Base-by-base conservation (phyloP, 495 filamentous ascomycete species). In the Apiosordaria backusii region DNA sequence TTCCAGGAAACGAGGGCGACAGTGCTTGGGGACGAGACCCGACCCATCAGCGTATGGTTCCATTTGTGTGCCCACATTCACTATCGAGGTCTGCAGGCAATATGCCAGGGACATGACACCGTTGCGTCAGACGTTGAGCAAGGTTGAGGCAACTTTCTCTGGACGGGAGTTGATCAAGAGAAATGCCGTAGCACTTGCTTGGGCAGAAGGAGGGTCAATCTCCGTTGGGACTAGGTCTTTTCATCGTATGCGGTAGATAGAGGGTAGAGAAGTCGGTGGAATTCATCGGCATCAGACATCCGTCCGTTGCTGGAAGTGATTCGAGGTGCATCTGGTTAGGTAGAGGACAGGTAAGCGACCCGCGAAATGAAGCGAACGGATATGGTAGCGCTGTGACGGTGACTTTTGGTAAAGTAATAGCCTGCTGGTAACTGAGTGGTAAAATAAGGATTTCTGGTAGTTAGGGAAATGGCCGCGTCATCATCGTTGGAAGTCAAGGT, bases 1-100 rank as follows among this genome's bases (percentile, higher is more conserved):
- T 64, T 70, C 65, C 68, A 61, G 65, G 68, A 65, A 61, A 57
- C 25, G n/a, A 58, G 65, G 50, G 45, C 60, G 62, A 65, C 65
- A 60, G 24, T 29, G 40, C 57, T 55, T 13, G 23, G 27, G 26
- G 27, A 27, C 59, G 59, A 61, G 27, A 24, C 25, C 25, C 25
- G 9, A n/a, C 35, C 10, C 35, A 45, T 27, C 22, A 18, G 16
- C 6, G 22, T 18, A 24, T 59, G 57, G 57, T 59, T 27, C 57
- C 57, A 59, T 59, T 24, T 24, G 24, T 59, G 24, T 27, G 21
- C 18, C 59, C 59, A 45, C 19, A 45, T 19, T 35, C 27, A 61
- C 25, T 61, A 15, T 61, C 25, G 25, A 19, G n/a, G 26, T 22
- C 59, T 61, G 59, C 59, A 61, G 25, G 59, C n/a, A 61, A 61